A percentile compares a stretch with the other conserved stretches of the same genome.
Evolutionary conservation across 2,329 filamentous ascomycete species (phyloP).

Genomic region (Talaromyces sp.): DNA sequence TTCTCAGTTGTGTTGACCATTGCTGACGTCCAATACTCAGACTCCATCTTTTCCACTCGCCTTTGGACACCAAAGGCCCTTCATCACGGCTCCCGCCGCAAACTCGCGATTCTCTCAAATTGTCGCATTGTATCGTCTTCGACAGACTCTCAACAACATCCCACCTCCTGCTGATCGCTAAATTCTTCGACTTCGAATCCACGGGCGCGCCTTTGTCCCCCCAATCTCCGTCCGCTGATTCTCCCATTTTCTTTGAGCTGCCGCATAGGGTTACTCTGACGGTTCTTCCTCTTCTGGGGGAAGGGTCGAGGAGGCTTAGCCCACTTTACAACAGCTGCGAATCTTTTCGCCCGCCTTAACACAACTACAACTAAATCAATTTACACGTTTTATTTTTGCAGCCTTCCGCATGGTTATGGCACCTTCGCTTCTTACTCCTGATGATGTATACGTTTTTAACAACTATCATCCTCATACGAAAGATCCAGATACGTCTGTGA

Average conservation of each 20-base stretch:
- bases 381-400: not conserved
- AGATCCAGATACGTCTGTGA: constrained; percentile 31
- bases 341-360: constrained; percentile 94
- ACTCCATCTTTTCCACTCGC: constrained; percentile 18
- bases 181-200: constrained; percentile 20
- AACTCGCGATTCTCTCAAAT: constrained; percentile 36
- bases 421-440: constrained; percentile 62
- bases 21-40: not conserved
- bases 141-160: constrained; percentile 48
- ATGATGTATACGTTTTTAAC: constrained; percentile 42
- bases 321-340: constrained; percentile 85
- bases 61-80: constrained; percentile 41
- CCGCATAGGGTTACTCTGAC: constrained; percentile 98
- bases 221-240: constrained; percentile 39
- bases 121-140: constrained; percentile 42
- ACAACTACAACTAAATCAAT: constrained; percentile 31
- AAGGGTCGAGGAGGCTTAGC: constrained; percentile 99
- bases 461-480: constrained; percentile 28
- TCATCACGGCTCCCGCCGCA: constrained; percentile 38
- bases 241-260: constrained; percentile 74
- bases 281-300: constrained; percentile 99
- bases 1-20: not conserved
- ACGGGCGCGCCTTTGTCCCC: constrained; percentile 38
- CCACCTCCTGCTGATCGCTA: constrained; percentile 39
- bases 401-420: constrained; percentile 60